phyloP scores from a whole-genome alignment of 208 protist genomes.

The Acanthamoeba healyi region DNA sequence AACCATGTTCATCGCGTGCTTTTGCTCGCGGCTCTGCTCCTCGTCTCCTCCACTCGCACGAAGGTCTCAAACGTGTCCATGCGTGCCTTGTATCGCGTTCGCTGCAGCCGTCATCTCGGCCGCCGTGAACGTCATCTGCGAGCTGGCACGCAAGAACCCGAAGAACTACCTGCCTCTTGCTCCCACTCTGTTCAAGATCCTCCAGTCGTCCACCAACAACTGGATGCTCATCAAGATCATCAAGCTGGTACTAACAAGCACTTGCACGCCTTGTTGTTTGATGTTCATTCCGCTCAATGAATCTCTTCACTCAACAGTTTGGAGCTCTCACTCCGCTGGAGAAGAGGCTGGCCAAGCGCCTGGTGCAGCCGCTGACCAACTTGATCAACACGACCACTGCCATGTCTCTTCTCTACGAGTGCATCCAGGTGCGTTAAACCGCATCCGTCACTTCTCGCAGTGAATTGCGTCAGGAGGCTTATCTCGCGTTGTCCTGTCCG shows the following conservation, averaged over 20 bases:
- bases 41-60: too few relatives aligned
- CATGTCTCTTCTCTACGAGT: slow-evolving; percentile 97
- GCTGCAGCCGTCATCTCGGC: slow-evolving; percentile 93
- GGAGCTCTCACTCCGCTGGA: slow-evolving; percentile 96
- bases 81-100: background rate
- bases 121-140: slow-evolving; percentile 98
- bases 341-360: slow-evolving; percentile 97
- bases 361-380: slow-evolving; percentile 97
- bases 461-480: too few relatives aligned
- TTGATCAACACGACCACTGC: slow-evolving; percentile 97
- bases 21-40: slow-evolving; percentile 61
- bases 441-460: too few relatives aligned
- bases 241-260: slow-evolving; percentile 97
- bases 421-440: slow-evolving; percentile 86
- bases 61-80: too few relatives aligned
- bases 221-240: slow-evolving; percentile 99
- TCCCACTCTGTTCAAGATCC: slow-evolving; percentile 97
- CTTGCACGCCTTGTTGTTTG: too few relatives aligned
- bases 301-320: too few relatives aligned
- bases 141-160: slow-evolving; percentile 98
- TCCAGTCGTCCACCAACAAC: slow-evolving; percentile 95
- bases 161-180: slow-evolving; percentile 98
- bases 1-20: background rate
- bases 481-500: background rate
- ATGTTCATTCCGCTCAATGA: too few relatives aligned